phyloP scores from a whole-genome alignment of 139 green algal genomes.

The Prasinococcaceae sp. region DNA sequence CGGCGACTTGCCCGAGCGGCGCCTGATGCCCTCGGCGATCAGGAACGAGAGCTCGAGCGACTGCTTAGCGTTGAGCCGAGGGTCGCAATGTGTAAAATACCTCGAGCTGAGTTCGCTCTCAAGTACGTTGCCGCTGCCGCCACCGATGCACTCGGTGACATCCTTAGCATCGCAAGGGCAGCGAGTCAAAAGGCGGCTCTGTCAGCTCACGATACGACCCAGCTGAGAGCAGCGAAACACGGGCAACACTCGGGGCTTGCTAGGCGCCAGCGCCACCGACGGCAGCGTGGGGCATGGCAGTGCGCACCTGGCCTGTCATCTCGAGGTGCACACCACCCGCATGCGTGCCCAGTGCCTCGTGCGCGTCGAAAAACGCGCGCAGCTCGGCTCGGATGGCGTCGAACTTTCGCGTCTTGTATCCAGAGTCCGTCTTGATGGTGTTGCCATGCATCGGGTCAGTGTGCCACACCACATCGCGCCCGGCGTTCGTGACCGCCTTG shows the following conservation, averaged over 20 bases:
- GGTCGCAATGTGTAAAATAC: constrained; percentile 99
- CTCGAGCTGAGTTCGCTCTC: constrained; percentile 69
- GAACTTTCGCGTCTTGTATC: constrained; percentile 94
- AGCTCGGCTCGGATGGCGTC: constrained; percentile 75
- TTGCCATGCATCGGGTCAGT: constrained; percentile 99
- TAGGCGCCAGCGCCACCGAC: too few species aligned
- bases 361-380: constrained; percentile 78
- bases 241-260: too few species aligned
- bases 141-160: constrained; percentile 92
- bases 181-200: too few species aligned
- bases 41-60: constrained; percentile 97
- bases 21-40: constrained; percentile 51
- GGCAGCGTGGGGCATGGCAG: too few species aligned
- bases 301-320: constrained; percentile 91
- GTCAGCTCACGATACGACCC: too few species aligned
- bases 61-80: constrained; percentile 93
- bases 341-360: constrained; percentile 67
- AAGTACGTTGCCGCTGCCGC: constrained; percentile 34
- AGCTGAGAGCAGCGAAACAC: too few species aligned
- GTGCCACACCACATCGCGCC: constrained; percentile 77
- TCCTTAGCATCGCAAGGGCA: too few species aligned
- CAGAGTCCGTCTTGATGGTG: constrained; percentile 67
- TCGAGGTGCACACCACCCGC: constrained; percentile 93
- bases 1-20: too few species aligned
- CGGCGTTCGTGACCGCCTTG: constrained; percentile 24